Conservation (phyloP, 1,139 yeast genomes). For the Nakaseomyces nivariensis region DNA sequence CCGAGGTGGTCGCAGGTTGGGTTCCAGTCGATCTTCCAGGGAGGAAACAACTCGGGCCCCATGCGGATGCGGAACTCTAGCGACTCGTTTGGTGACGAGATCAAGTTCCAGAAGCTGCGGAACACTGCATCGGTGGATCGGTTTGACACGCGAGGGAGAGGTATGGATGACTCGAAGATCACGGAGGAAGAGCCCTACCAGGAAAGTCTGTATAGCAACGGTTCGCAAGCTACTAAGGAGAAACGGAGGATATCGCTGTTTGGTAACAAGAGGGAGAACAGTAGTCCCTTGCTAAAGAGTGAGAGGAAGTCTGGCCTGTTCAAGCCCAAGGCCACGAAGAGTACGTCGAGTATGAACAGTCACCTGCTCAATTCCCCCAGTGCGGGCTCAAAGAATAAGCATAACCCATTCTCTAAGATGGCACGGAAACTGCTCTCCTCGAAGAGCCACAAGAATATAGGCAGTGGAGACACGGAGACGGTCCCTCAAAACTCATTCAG, state of each 20-base stretch:
- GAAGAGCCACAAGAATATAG: constrained; percentile 13
- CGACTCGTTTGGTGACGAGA: constrained; percentile 3
- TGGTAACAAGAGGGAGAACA: constrained; percentile 1
- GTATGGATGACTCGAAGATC: constrained; percentile 1
- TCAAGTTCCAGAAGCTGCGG: not conserved
- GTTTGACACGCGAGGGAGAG: not conserved
- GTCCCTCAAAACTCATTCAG: constrained; percentile 21
- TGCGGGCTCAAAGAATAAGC: not conserved
- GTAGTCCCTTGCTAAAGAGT: not conserved
- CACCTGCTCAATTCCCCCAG: constrained; percentile 1
- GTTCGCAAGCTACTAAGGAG: not conserved
- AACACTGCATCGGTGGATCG: not conserved
- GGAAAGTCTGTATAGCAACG: not conserved
- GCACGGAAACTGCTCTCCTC: constrained; percentile 19
- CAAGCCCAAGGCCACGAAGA: constrained; percentile 8
- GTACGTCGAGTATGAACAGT: constrained; percentile 8
- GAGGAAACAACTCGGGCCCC: constrained; percentile 7
- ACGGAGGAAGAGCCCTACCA: constrained; percentile 3
- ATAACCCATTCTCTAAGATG: constrained; percentile 5
- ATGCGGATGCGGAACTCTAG: constrained; percentile 4
- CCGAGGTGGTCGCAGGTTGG: constrained; percentile 29
- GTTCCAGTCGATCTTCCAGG: constrained; percentile 27
- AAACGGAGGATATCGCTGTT: constrained; percentile 3
- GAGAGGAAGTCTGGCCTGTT: constrained; percentile 3
- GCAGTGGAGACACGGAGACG: constrained; percentile 16